These are phyloP conservation scores for Thermomyces lanuginosus DNA, from an alignment of 2,329 filamentous ascomycete genomes.

Conservation along the genomic window DNA sequence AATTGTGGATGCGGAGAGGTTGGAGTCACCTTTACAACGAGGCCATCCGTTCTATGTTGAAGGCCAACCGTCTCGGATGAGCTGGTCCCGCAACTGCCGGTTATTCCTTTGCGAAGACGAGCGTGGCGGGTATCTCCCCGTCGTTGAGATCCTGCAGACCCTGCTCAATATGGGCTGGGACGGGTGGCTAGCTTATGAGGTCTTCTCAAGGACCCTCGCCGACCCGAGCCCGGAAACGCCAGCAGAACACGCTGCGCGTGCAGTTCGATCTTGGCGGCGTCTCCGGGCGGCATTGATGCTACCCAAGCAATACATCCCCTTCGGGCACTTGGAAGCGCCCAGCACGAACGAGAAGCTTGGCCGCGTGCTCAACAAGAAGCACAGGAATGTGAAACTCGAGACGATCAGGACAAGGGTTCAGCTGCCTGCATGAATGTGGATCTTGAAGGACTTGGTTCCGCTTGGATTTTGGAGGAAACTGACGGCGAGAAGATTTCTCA, in stretches of 20 bases:
- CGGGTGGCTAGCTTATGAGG: slow-evolving; percentile 54
- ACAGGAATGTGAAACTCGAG: too few species aligned
- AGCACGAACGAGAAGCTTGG: not conserved
- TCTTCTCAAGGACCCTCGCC: slow-evolving; percentile 47
- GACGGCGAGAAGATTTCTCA: too few species aligned
- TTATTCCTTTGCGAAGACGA: slow-evolving; percentile 47
- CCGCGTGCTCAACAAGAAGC: not conserved
- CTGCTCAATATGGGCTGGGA: slow-evolving; percentile 48
- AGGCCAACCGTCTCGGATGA: slow-evolving; percentile 49
- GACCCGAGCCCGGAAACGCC: slow-evolving; percentile 37
- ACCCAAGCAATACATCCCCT: too few species aligned
- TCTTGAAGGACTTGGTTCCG: too few species aligned
- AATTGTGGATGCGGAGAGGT: slow-evolving; percentile 52
- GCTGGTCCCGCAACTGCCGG: slow-evolving; percentile 58
- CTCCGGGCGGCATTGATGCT: slow-evolving; percentile 11
- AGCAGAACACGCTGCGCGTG: slow-evolving; percentile 37
- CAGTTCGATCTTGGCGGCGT: slow-evolving; percentile 33
- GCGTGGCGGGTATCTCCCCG: slow-evolving; percentile 49
- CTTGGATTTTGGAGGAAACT: too few species aligned
- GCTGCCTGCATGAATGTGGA: too few species aligned
- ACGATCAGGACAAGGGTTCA: too few species aligned
- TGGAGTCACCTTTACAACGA: slow-evolving; percentile 38
- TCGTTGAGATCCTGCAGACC: slow-evolving; percentile 41
- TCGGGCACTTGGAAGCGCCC: too few species aligned
- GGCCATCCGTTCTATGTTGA: slow-evolving; percentile 42